Evolutionary conservation across 495 filamentous ascomycete genomes (phyloP).

Genomic region (Tuber magnatum): DNA sequence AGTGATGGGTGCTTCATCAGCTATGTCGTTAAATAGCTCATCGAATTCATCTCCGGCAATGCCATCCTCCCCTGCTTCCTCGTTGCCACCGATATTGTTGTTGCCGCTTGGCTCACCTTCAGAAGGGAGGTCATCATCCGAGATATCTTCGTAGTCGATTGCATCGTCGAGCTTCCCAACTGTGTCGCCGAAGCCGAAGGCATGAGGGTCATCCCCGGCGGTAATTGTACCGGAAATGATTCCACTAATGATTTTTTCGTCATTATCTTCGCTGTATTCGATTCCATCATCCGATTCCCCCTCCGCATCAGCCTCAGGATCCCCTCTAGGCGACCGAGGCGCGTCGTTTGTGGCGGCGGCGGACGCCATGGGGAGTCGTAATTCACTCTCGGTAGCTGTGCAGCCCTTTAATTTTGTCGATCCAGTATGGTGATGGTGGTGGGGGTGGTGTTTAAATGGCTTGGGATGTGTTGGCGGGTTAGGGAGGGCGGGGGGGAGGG

Average conservation of each 20-base stretch:
- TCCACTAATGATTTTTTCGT: slow-evolving; percentile 33
- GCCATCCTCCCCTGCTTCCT: slow-evolving; percentile 20
- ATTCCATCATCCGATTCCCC: slow-evolving; percentile 3
- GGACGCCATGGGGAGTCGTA: not conserved
- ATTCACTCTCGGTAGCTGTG: not conserved
- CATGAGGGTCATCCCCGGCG: slow-evolving; percentile 29
- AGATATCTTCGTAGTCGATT: slow-evolving; percentile 80
- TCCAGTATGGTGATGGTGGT: not conserved
- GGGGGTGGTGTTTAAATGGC: not conserved
- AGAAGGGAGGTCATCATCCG: slow-evolving; percentile 63
- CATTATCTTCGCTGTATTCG: slow-evolving; percentile 9
- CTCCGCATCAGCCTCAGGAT: not conserved
- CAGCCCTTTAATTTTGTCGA: not conserved
- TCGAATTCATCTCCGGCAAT: slow-evolving; percentile 46
- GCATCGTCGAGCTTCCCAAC: slow-evolving; percentile 71
- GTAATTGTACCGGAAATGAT: slow-evolving; percentile 30
- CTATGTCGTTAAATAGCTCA: slow-evolving; percentile 50
- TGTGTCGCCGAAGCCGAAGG: slow-evolving; percentile 38
- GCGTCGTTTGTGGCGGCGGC: not conserved
- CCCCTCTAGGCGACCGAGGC: not conserved
- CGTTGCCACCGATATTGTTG: slow-evolving; percentile 26
- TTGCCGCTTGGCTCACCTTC: slow-evolving; percentile 49
- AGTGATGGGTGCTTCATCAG: slow-evolving; percentile 41
- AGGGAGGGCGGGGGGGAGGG: not conserved
- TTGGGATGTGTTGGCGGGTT: not conserved